Conservation (phyloP, 2,329 filamentous ascomycete genomes). For the Ilyonectria robusta region DNA sequence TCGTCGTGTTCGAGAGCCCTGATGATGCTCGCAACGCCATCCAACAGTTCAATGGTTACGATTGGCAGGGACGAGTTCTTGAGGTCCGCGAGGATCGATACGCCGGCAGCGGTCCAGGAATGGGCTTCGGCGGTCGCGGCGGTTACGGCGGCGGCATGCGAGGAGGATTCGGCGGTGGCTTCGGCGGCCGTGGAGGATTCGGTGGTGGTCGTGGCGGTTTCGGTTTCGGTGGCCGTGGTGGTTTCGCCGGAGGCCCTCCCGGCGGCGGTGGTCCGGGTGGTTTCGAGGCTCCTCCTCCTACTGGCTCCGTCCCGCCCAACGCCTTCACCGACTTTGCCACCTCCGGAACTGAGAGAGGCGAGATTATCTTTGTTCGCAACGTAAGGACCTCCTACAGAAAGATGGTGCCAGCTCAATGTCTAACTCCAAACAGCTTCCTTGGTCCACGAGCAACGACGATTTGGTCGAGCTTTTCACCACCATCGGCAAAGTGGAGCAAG, state of each 20-base stretch:
- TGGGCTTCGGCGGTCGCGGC: slow-evolving; percentile 70
- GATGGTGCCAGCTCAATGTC: neutral
- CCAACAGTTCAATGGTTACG: slow-evolving; percentile 97
- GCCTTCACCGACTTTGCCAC: slow-evolving; percentile 95
- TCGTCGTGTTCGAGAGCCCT: slow-evolving; percentile 94
- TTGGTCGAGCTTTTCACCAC: slow-evolving; percentile 96
- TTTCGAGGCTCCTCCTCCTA: slow-evolving; percentile 64
- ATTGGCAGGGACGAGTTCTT: slow-evolving; percentile 94
- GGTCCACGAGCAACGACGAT: slow-evolving; percentile 99
- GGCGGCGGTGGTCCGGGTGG: slow-evolving; percentile 61
- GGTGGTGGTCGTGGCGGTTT: slow-evolving; percentile 60
- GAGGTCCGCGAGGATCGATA: slow-evolving; percentile 98
- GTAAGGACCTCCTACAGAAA: slow-evolving; percentile 68
- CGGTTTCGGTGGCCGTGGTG: slow-evolving; percentile 61
- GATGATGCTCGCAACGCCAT: slow-evolving; percentile 98
- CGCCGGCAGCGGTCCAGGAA: slow-evolving; percentile 73
- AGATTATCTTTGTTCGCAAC: slow-evolving; percentile 95
- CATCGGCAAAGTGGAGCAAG: slow-evolving; percentile 97
- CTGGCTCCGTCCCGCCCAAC: slow-evolving; percentile 76
- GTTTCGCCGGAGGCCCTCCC: slow-evolving; percentile 66
- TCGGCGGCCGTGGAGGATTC: slow-evolving; percentile 67
- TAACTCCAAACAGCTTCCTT: slow-evolving; percentile 79
- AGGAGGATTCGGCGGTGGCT: slow-evolving; percentile 71
- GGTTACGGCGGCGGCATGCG: slow-evolving; percentile 72
- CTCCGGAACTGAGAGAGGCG: slow-evolving; percentile 84